A percentile compares a stretch with the other conserved stretches of the same genome.
Conservation (phyloP, 176 grass and related monocot species). For the Hsuehochloa calcarea region DNA sequence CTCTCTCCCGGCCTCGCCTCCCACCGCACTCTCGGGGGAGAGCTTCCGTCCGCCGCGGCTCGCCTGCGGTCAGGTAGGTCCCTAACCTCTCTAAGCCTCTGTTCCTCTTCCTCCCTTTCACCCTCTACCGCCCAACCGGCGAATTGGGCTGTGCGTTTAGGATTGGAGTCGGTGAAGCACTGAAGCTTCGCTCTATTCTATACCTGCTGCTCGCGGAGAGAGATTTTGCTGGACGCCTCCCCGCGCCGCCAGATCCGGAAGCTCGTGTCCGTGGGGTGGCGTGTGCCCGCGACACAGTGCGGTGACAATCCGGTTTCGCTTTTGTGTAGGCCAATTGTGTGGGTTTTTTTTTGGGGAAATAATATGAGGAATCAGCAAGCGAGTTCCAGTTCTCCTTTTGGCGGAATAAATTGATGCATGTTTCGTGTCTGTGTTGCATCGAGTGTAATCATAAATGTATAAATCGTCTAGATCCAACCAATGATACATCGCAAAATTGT, state of each 20-base stretch:
- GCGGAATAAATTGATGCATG: background rate
- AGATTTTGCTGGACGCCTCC: background rate
- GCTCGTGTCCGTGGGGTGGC: background rate
- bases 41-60: constrained; percentile 7
- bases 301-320: background rate
- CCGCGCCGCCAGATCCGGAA: constrained; percentile 26
- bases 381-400: background rate
- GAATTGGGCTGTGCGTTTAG: background rate
- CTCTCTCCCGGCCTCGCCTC: background rate
- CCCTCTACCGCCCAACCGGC: background rate
- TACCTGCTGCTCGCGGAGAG: background rate
- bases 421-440: background rate
- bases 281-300: background rate
- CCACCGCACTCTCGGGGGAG: constrained; percentile 20
- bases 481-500: background rate
- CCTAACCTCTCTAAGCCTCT: background rate
- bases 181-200: background rate
- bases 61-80: constrained; percentile 29
- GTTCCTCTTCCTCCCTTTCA: background rate
- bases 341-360: background rate
- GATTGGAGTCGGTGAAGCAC: background rate
- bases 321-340: background rate
- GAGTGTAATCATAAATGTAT: background rate
- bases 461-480: constrained; percentile 7
- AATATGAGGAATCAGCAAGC: background rate